These are phyloP conservation scores for Penicillium nucicola DNA, from an alignment of 495 filamentous ascomycete genomes.

Conservation along the genomic window DNA sequence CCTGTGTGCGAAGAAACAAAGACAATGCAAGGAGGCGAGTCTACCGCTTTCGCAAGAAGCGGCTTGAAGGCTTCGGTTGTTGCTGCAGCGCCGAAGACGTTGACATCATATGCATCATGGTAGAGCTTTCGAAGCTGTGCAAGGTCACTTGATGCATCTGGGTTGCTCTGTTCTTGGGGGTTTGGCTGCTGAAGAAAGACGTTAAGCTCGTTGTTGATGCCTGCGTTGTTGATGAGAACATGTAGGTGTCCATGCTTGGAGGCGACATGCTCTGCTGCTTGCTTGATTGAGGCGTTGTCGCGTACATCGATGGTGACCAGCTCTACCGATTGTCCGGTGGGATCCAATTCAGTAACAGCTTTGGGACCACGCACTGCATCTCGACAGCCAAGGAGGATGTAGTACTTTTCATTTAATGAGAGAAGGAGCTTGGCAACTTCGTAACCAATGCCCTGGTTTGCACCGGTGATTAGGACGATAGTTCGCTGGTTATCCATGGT, in stretches of 20 bases:
- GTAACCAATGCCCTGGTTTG: constrained; percentile 46
- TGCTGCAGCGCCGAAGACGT: constrained; percentile 34
- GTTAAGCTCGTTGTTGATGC: constrained; percentile 32
- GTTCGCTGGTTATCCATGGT: not conserved
- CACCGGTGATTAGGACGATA: constrained; percentile 43
- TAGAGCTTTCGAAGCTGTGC: constrained; percentile 21
- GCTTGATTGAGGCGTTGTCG: constrained; percentile 32
- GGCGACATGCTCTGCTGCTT: constrained; percentile 31
- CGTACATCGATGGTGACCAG: constrained; percentile 39
- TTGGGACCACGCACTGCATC: constrained; percentile 21
- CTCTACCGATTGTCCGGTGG: constrained; percentile 15
- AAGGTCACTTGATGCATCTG: not conserved
- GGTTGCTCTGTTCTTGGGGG: not conserved
- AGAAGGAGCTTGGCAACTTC: constrained; percentile 33
- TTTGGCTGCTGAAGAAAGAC: constrained; percentile 5
- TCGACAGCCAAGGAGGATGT: constrained; percentile 39
- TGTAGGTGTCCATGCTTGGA: constrained; percentile 26
- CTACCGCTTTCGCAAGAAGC: constrained; percentile 35
- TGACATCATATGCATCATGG: constrained; percentile 36
- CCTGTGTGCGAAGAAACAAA: constrained; percentile 38
- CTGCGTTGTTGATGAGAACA: constrained; percentile 41
- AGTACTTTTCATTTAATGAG: constrained; percentile 20
- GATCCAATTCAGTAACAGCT: constrained; percentile 19
- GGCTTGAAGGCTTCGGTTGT: constrained; percentile 45
- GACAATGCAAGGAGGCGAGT: constrained; percentile 34